These are phyloP conservation scores for Phialemoniopsis sp. DNA, from an alignment of 2,329 filamentous ascomycete genomes.

Conservation along the genomic window DNA sequence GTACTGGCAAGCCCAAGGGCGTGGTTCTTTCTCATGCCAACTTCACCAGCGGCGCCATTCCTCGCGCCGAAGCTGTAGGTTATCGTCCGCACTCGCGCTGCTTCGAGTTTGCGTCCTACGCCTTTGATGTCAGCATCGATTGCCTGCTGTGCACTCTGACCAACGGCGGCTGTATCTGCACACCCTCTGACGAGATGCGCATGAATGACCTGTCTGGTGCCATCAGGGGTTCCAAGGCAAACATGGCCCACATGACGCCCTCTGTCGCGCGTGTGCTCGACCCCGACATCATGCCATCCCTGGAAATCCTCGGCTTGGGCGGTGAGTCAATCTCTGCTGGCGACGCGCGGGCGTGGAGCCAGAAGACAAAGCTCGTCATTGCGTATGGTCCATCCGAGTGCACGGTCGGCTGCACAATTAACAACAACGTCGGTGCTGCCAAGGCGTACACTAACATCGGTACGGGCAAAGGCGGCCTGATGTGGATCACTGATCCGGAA, in stretches of 20 bases:
- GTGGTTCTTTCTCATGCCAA: conserved; percentile 30
- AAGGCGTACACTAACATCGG: conserved; percentile 15
- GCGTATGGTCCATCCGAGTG: conserved; percentile 52
- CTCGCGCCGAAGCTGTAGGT: conserved; percentile 38
- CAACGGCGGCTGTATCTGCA: conserved; percentile 29
- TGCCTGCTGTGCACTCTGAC: conserved; percentile 34
- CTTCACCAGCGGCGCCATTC: conserved; percentile 20
- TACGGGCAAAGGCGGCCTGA: conserved; percentile 2
- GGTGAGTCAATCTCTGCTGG: conserved; percentile 49
- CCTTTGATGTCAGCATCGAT: conserved; percentile 34
- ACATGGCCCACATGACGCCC: conserved; percentile 14
- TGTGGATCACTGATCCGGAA: conserved; percentile 10
- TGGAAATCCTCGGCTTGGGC: conserved; percentile 41
- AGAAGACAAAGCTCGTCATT: conserved; percentile 39
- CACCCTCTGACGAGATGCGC: conserved; percentile 29
- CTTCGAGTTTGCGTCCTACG: conserved; percentile 27
- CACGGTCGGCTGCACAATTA: conserved; percentile 33
- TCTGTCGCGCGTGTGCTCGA: conserved; percentile 12
- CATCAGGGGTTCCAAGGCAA: conserved; percentile 8
- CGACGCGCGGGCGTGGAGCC: conserved; percentile 41
- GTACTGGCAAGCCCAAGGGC: conserved; percentile 51
- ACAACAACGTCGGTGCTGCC: conserved; percentile 14
- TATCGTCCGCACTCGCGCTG: conserved; percentile 23
- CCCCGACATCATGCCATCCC: conserved; percentile 34
- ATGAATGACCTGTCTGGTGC: conserved; percentile 26